Evolutionary conservation across 164 flowering plant genomes (phyloP).

Genomic region (Sextonia rubra): DNA sequence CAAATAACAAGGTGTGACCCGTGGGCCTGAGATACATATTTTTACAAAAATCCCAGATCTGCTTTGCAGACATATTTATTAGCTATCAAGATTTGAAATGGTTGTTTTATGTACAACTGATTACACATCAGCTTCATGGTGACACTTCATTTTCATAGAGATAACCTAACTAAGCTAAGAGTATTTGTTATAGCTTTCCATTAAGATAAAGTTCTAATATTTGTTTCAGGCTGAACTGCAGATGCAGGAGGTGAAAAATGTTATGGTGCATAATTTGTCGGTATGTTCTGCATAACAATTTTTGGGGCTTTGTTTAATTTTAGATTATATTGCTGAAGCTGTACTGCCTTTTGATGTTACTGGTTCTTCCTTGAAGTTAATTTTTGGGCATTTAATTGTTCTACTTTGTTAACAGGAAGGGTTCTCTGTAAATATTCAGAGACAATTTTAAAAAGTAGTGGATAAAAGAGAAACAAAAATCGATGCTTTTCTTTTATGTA

Average conservation of each 20-base stretch:
- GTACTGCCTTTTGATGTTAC: neutral
- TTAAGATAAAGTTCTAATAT: neutral
- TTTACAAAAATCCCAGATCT: too few relatives aligned
- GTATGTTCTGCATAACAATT: constrained; percentile 37
- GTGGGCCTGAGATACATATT: too few relatives aligned
- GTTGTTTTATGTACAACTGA: too few relatives aligned
- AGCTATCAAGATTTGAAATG: too few relatives aligned
- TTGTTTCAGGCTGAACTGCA: constrained; percentile 75
- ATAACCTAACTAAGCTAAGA: neutral
- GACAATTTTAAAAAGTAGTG: neutral
- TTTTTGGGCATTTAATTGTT: neutral
- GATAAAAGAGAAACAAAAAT: neutral
- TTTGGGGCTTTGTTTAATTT: neutral
- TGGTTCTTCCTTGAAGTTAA: neutral
- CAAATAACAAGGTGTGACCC: too few relatives aligned
- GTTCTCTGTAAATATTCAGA: neutral
- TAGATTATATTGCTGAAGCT: neutral
- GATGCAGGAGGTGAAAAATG: constrained; percentile 90
- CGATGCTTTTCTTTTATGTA: neutral
- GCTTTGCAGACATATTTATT: too few relatives aligned
- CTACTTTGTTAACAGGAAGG: neutral
- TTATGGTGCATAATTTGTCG: constrained; percentile 85
- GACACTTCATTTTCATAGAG: too few relatives aligned
- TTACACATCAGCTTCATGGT: too few relatives aligned
- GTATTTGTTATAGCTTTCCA: neutral